Evolutionary conservation across 441 rosid genomes (phyloP).

Genomic region (Gossypium schwendimanii): DNA sequence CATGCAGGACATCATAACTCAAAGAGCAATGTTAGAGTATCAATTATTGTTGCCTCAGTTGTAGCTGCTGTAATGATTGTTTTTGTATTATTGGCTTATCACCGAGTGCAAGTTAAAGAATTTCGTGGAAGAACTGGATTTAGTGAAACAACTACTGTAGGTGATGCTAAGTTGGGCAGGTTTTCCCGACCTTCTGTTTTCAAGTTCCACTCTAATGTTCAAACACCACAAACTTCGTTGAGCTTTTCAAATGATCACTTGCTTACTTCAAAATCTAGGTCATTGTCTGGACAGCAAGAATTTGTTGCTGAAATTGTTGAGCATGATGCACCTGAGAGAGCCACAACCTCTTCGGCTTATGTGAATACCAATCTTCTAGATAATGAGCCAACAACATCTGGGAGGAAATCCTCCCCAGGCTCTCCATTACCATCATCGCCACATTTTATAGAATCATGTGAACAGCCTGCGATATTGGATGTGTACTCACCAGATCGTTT

Average conservation of each 20-base stretch:
- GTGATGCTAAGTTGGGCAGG: conserved; percentile 53
- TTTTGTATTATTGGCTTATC: conserved; percentile 67
- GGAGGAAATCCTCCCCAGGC: conserved; percentile 64
- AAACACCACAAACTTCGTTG: conserved; percentile 49
- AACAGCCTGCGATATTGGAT: conserved; percentile 63
- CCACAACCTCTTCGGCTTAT: conserved; percentile 30
- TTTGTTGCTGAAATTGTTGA: conserved; percentile 52
- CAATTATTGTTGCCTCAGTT: conserved; percentile 65
- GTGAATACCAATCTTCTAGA: conserved; percentile 54
- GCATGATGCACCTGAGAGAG: conserved; percentile 36
- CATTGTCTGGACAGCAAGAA: conserved; percentile 61
- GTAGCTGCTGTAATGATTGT: conserved; percentile 57
- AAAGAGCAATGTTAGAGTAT: conserved; percentile 47
- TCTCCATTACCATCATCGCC: conserved; percentile 77
- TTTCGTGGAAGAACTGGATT: conserved; percentile 59
- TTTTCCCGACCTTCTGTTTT: conserved; percentile 57
- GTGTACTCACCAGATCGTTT: conserved; percentile 86
- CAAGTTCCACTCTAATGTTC: conserved; percentile 54
- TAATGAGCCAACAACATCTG: conserved; percentile 49
- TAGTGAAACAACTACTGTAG: conserved; percentile 34
- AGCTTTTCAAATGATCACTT: conserved; percentile 87
- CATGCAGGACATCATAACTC: conserved; percentile 30
- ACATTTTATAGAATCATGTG: conserved; percentile 42
- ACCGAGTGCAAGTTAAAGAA: conserved; percentile 53
- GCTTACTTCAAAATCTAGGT: conserved; percentile 72